Conservation (phyloP, 495 filamentous ascomycete genomes). For the Glonium stellatum region DNA sequence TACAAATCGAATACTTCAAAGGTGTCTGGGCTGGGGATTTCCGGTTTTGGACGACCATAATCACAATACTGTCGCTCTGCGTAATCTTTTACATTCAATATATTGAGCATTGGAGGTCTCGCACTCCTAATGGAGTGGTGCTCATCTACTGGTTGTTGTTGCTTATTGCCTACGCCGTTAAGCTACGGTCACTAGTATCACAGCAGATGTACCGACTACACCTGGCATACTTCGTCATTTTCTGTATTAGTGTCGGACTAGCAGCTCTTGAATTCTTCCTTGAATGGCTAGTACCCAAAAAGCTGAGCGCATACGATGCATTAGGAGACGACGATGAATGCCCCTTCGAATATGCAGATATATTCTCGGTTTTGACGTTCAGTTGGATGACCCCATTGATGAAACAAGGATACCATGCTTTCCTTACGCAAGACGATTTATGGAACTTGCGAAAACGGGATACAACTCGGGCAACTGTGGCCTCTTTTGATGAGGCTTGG, state of each 20-base stretch:
- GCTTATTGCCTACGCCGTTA: constrained; percentile 71
- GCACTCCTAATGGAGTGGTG: constrained; percentile 86
- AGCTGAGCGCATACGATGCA: constrained; percentile 71
- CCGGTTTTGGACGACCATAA: constrained; percentile 78
- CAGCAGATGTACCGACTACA: constrained; percentile 60
- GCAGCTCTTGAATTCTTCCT: constrained; percentile 68
- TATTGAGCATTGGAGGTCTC: constrained; percentile 79
- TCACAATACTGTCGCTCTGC: constrained; percentile 68
- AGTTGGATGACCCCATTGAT: constrained; percentile 99
- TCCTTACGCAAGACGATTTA: constrained; percentile 89
- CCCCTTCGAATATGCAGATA: constrained; percentile 85
- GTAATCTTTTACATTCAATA: constrained; percentile 86
- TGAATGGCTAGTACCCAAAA: constrained; percentile 91
- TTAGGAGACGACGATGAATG: constrained; percentile 88
- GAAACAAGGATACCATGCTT: constrained; percentile 88
- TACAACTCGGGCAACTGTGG: constrained; percentile 62
- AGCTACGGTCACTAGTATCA: constrained; percentile 79
- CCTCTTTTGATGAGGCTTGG: constrained; percentile 69
- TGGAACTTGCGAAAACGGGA: constrained; percentile 84
- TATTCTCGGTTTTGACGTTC: constrained; percentile 92
- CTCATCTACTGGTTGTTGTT: constrained; percentile 96
- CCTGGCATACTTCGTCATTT: constrained; percentile 70
- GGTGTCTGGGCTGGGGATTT: constrained; percentile 74
- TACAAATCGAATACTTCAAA: constrained; percentile 68
- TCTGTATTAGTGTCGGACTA: constrained; percentile 67